Evolutionary conservation across 176 grass and related monocot species (phyloP), one percentile per base, ranked within the genome.

Genomic region (Rhynchospora tenuis): DNA sequence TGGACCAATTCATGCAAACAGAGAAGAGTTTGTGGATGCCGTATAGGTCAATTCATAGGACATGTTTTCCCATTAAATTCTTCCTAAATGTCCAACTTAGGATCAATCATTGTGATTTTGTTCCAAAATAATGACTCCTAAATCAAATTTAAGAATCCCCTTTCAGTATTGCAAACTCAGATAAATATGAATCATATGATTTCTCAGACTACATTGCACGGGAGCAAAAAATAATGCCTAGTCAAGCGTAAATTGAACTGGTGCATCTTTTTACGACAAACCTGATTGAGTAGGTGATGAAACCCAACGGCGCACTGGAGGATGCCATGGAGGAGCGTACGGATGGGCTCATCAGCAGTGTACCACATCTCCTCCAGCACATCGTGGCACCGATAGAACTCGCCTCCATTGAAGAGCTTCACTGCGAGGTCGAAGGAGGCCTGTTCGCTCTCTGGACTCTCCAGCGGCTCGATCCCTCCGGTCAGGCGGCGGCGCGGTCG

Each of bases 281-380:
- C 93, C 84, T 94, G 90, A 87, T 89, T 92, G 88, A 97, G 91
- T 65, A 97, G 92, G 77, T 97, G 94, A 88, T 97, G 88, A 57
- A 97, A 90, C 0, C 87, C 94, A 45, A 94, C 92, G 81, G 92
- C 86, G 87, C 94, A 97, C 83, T 94, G 92, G 17, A 94, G 92
- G 45, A 97, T 0, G 11, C 86, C 92, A 33, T 97, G 94, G 77
- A 97, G 90, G 5, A 97, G 90, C 81, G 91, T 97, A 44, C 90
- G 86, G 2, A 59, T 76, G 31, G 94, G 94, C 61, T 94, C 92
- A 56, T 94, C 90, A 17, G 92, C 92, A 75, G 13, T 47, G 86
- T 97, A 85, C 94, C 94, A 97, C 57, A 97, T 87, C 85, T 97
- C 94, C 85, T 97, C 94, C 84, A 97, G 85, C 60, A 90, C 90